Conservation (phyloP, 1,139 yeast species). For the Geotrichum cucujoidarum region DNA sequence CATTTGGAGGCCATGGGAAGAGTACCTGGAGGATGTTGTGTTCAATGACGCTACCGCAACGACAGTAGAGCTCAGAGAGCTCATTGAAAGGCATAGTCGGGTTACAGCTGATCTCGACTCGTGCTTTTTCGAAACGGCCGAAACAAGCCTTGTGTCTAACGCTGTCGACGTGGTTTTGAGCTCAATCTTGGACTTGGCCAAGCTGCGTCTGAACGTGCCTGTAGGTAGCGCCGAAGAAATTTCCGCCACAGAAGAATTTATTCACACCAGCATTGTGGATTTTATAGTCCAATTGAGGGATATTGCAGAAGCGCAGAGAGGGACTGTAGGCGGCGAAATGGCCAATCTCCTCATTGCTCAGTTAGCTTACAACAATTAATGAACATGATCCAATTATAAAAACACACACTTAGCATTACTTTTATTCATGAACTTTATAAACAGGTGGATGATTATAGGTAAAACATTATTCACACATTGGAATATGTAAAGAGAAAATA, state of each 20-base stretch:
- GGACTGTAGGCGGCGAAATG: background rate
- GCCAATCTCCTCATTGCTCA: background rate
- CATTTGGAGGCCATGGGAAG: slow-evolving; percentile 12
- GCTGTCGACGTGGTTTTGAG: background rate
- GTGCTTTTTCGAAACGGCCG: slow-evolving; percentile 4
- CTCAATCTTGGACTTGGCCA: slow-evolving; percentile 1
- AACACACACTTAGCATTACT: background rate
- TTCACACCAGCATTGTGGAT: background rate
- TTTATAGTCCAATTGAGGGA: slow-evolving; percentile 1
- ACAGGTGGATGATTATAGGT: background rate
- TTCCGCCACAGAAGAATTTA: background rate
- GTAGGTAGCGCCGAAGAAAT: background rate
- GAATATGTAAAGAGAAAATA: no score
- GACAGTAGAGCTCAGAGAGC: slow-evolving; percentile 2
- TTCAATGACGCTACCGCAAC: background rate
- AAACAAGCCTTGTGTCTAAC: background rate
- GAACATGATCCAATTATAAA: background rate
- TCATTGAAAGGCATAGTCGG: slow-evolving; percentile 2
- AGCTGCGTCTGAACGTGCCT: background rate
- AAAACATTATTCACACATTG: background rate
- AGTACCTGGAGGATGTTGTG: background rate
- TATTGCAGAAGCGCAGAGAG: background rate
- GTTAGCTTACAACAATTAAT: background rate
- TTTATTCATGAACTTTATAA: background rate
- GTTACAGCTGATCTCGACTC: background rate